Evolutionary conservation across 768 basidiomycete genomes (phyloP).

Genomic region (Leccinum fibrillosum): DNA sequence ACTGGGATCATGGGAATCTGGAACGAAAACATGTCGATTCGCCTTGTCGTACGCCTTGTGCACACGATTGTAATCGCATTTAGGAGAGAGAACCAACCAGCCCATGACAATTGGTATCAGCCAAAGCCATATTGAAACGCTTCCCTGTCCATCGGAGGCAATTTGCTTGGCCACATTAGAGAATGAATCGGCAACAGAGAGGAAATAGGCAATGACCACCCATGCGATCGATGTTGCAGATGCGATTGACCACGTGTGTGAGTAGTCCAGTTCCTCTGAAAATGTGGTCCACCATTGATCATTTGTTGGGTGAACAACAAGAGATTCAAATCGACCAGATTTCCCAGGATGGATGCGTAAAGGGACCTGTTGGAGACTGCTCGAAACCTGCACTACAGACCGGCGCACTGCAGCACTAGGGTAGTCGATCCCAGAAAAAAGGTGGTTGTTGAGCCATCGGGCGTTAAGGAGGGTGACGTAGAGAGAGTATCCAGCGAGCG

Average conservation of each 20-base stretch:
- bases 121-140: constrained; percentile 43
- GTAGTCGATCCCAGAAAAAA: constrained; percentile 30
- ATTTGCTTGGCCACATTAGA: constrained; percentile 17
- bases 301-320: constrained; percentile 41
- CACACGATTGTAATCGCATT: constrained; percentile 35
- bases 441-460: constrained; percentile 37
- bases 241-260: constrained; percentile 39
- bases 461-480: constrained; percentile 42
- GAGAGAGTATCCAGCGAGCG: constrained; percentile 44
- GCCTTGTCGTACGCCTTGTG: constrained; percentile 12
- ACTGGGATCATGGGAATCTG: not conserved
- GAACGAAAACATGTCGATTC: constrained; percentile 2
- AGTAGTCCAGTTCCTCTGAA: constrained; percentile 33
- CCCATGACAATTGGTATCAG: constrained; percentile 39
- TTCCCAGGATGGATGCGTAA: constrained; percentile 29
- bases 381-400: constrained; percentile 33
- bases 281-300: constrained; percentile 41
- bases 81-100: constrained; percentile 40
- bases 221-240: constrained; percentile 39
- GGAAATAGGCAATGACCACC: constrained; percentile 42
- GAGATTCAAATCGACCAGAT: constrained; percentile 34
- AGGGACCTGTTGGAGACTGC: constrained; percentile 42
- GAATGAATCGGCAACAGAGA: constrained; percentile 16
- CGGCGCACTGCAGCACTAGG: constrained; percentile 8
- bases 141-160: constrained; percentile 35